Base-by-base conservation (phyloP, 176 grass and related monocot species). In the Musa beccarii region DNA sequence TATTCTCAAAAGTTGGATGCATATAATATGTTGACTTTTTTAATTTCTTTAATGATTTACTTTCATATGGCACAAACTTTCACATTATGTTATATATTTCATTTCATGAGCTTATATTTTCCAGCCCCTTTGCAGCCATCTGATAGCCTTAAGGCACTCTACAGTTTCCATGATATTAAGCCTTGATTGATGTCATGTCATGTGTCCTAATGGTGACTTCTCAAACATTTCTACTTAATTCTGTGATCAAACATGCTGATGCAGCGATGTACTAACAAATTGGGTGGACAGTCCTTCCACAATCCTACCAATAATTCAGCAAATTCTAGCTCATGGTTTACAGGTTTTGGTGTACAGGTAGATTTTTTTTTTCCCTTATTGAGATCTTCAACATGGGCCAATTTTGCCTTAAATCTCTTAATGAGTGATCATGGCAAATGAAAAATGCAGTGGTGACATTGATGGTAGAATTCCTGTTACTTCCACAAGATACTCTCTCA, bases 281-380 rank as follows among this genome's bases (percentile, higher is more conserved):
- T 96, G 89, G 92, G 62, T 28, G 10, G 87, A 96, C 56, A 82
- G 76, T 11, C 67, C 85, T 71, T 29, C 75, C 0, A 96, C 89
- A 0, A 76, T 96, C n/a, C 51, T 96, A 69, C 89, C 92, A 10
- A 87, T 86, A 9, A 78, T 96, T 67, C 78, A 49, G 62, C 78
- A 96, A 69, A 79, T 92, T 26, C 13, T 89, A 64, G 84, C 84
- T 8, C 89, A 72, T 63, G 61, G 67, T 68, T 71, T 87, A 50
- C 75, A 81, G 68, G 87, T 96, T 53, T 89, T 80, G 87, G 87
- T 92, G 15, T 96, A 96, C 84, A 96, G 89, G 92, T 96, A 81
- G 8, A 19, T 9, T 7, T 57, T 73, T 29, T 83, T 59, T 43
- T 0, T n/a, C 21, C 19, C 52, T 9, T 2, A 3, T 54, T 57